Evolutionary conservation across 106 monocot species (phyloP), one percentile per base, ranked within the genome.

Genomic region (Dendrobium nobile): DNA sequence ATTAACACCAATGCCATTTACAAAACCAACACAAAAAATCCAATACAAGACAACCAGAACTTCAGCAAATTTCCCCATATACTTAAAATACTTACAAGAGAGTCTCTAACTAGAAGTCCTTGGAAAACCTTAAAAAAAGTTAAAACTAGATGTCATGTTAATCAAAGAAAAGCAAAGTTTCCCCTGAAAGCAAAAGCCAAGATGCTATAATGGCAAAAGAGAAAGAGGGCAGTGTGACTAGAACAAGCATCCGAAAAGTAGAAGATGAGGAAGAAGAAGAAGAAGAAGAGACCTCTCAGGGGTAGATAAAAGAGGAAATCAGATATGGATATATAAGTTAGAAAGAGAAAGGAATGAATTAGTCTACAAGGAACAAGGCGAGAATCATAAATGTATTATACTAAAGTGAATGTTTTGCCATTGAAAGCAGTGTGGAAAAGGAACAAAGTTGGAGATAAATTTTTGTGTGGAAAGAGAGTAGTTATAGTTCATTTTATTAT

Each of bases 1-100:
- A 82, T 94, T 94, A 31, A 78, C 92, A 2, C 94, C 94, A 73
- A 94, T 88, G 55, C 85, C 94, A 73, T 41, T 73, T 74, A 77
- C 83, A 31, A 10, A 58, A 16, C 11, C 80, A 74, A 64, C 48
- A 64, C 75, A 44, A 47, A 75, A 47, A 19, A 75, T 26, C 1
- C 5, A 26, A 47, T 10, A 47, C 7, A 75, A 26, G 5, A 42
- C 9, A 0, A 22, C 75, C 6, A 45, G 22, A 47, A 15, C 22
- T 24, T 26, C 22, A 24, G 24, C 0, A 47, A 47, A 47, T 47
- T 47, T 75, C 47, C 24, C n/a, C 47, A 75, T 75, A 0, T 47
- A 7, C 75, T 11, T 17, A 9, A 18, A 47, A 18, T 44, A 24
- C 24, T 26, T 9, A 8, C 24, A 67, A 27, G n/a, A 67, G 1